Evolutionary conservation across 257 asterid genomes (phyloP).

Genomic region (Nemophila menziesii): DNA sequence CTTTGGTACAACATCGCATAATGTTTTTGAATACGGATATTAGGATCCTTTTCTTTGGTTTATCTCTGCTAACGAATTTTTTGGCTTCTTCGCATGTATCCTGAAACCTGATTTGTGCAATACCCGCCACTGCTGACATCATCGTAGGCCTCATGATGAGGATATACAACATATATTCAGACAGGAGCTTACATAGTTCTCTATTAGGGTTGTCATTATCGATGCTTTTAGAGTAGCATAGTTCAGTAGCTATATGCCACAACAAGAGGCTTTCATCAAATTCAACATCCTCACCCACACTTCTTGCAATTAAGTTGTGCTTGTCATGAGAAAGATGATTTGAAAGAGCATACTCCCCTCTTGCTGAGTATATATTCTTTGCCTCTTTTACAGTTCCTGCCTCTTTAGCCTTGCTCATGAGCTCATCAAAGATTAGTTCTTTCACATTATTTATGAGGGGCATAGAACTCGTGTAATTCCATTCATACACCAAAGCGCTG

Average conservation of each 20-base stretch:
- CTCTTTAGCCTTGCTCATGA: conserved; percentile 10
- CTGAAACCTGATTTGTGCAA: conserved; percentile 32
- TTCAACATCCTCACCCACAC: conserved; percentile 15
- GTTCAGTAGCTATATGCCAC: conserved; percentile 51
- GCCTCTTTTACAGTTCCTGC: conserved; percentile 17
- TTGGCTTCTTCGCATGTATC: conserved; percentile 36
- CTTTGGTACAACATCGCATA: not conserved
- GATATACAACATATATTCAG: conserved; percentile 40
- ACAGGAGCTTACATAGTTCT: conserved; percentile 9
- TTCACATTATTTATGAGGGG: conserved; percentile 8
- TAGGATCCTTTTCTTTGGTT: not conserved
- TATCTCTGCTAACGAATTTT: conserved; percentile 6
- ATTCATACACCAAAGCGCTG: not conserved
- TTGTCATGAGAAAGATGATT: not conserved
- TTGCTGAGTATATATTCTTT: conserved; percentile 23
- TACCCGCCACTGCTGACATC: conserved; percentile 36
- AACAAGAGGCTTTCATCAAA: conserved; percentile 32
- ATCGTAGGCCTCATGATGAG: conserved; percentile 34
- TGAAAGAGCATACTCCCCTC: conserved; percentile 24
- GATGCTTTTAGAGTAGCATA: conserved; percentile 14
- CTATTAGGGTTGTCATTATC: not conserved
- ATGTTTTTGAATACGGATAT: not conserved
- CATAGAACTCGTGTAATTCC: not conserved
- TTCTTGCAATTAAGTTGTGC: not conserved
- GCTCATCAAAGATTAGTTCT: conserved; percentile 18